Evolutionary conservation across 2,329 filamentous ascomycete species (phyloP).

Genomic region (Pseudogymnoascus sp.): DNA sequence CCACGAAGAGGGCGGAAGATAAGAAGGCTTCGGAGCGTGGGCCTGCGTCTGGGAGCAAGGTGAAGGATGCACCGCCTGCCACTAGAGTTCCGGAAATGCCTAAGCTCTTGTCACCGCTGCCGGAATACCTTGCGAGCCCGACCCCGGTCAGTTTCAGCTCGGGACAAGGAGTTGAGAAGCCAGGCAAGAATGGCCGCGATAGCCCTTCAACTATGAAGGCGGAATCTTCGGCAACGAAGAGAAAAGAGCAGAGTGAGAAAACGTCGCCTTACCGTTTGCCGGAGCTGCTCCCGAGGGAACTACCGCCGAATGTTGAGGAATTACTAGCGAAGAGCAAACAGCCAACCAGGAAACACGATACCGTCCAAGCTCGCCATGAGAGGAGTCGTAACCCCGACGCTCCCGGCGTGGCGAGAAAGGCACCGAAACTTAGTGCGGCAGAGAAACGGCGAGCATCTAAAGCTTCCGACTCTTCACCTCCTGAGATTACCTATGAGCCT

Average conservation of each 20-base stretch:
- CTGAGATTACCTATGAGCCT: neutral
- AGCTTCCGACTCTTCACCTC: neutral
- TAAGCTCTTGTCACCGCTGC: neutral
- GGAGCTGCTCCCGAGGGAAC: constrained; percentile 24
- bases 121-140: neutral
- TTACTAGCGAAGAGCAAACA: constrained; percentile 17
- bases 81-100: neutral
- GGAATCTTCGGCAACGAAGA: neutral
- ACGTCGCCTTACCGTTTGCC: constrained; percentile 14
- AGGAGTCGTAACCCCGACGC: constrained; percentile 25
- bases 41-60: neutral
- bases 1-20: neutral
- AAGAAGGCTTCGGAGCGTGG: neutral
- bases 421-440: constrained; percentile 17
- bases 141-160: neutral
- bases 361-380: constrained; percentile 27
- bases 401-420: constrained; percentile 28
- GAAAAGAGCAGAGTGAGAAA: constrained; percentile 3
- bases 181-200: neutral
- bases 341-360: constrained; percentile 14
- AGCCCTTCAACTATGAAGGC: neutral
- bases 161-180: neutral
- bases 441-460: neutral
- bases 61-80: neutral
- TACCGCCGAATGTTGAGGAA: constrained; percentile 26